Base-by-base conservation (phyloP, 306 rosid species). In the Ziziphus jujuba region DNA sequence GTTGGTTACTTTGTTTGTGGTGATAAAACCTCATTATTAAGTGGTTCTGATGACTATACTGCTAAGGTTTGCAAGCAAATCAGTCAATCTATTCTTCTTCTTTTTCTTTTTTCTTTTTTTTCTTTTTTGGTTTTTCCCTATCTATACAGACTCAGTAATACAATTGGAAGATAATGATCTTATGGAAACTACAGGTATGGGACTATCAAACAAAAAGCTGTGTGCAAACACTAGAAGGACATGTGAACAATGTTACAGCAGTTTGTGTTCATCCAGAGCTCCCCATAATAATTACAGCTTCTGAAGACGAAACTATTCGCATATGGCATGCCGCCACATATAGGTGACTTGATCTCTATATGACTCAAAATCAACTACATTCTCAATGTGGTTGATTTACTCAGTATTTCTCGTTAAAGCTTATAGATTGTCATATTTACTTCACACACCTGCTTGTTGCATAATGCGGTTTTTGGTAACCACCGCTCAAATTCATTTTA, bases 41-140 rank as follows among this genome's bases (percentile, higher is more conserved):
- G 87, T 61, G 92, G 96, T 33, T 89, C 90, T 69, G 96, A 89
- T 72, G 90, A 89, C 66, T 78, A 36, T 74, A 78, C 77, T 59
- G 73, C 69, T 13, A 87, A 87, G 88, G 92, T 87, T 56, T 68
- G 73, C 56, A 17, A 38, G 1, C 50, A 9, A 24, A 44, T 71
- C 34, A 61, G 13, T 31, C 17, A 52, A 54, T 7, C 22, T n/a
- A 43, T 57, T 70, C n/a, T n/a, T n/a, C n/a, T n/a, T n/a, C n/a
- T n/a, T n/a, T n/a, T n/a, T n/a, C n/a, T n/a, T n/a, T n/a, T n/a
- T n/a, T n/a, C n/a, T n/a, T n/a, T n/a, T n/a, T n/a, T n/a, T n/a
- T n/a, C n/a, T 56, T 22, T 63, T 15, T 16, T n/a, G 33, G 33
- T 28, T 1, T 1, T 28, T n/a, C n/a, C n/a, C 33, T 28, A 28